These are phyloP conservation scores for Trypanosoma avium DNA, from an alignment of 208 protist species.

Conservation along the genomic window DNA sequence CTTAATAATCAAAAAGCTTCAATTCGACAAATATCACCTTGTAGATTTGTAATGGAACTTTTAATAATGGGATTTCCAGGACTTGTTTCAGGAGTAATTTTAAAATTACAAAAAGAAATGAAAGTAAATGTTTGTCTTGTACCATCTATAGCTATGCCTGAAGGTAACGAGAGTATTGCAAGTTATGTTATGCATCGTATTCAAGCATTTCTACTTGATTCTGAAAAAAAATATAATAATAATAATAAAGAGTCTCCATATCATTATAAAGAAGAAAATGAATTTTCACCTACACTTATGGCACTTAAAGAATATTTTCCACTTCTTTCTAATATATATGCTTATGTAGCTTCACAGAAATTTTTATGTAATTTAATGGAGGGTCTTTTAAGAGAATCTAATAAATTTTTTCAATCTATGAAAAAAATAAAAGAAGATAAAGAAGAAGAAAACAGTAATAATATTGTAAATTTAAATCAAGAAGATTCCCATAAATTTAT, in stretches of 20 bases:
- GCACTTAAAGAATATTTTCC: constrained; percentile 37
- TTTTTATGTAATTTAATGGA: constrained; percentile 37
- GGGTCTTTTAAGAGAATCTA: constrained; percentile 19
- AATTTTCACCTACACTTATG: constrained; percentile 5
- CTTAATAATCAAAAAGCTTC: constrained; percentile 8
- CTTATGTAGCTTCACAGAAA: constrained; percentile 46
- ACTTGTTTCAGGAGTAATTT: constrained; percentile 34
- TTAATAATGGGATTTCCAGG: constrained; percentile 42
- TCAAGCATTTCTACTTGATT: constrained; percentile 5
- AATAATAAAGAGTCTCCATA: neutral
- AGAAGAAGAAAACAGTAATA: constrained; percentile 1
- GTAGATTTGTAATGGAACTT: constrained; percentile 57
- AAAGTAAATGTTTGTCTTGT: constrained; percentile 64
- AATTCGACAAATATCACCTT: constrained; percentile 34
- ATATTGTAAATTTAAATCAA: neutral
- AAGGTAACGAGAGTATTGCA: constrained; percentile 5
- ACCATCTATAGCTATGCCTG: constrained; percentile 39
- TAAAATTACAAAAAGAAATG: constrained; percentile 26
- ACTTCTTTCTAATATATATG: constrained; percentile 32
- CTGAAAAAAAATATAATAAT: neutral
- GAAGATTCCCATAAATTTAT: neutral
- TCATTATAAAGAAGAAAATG: neutral
- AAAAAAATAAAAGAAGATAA: neutral
- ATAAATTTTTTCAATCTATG: neutral
- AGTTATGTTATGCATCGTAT: constrained; percentile 13